Evolutionary conservation across 176 grass and related monocot species (phyloP).

Genomic region (Guadua angustifolia): DNA sequence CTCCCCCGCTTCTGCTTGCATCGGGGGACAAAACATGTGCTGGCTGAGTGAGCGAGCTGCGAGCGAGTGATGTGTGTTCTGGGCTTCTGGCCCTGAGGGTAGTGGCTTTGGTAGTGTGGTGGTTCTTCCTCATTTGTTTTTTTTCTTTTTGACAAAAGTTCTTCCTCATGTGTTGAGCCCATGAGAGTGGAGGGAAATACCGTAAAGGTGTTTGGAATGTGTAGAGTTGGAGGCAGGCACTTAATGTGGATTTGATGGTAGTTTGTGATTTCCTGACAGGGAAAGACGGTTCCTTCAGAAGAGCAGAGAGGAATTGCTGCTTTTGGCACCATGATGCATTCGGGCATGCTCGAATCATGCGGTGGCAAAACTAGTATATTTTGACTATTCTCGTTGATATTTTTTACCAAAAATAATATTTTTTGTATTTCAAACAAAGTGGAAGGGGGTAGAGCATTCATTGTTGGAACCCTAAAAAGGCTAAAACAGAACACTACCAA

Average conservation of each 20-base stretch:
- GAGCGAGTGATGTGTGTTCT: neutral
- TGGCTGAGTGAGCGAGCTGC: neutral
- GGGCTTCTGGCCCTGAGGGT: neutral
- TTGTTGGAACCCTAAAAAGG: neutral
- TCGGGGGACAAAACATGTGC: slow-evolving; percentile 55
- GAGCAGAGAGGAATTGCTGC: slow-evolving; percentile 6
- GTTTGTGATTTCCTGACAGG: neutral
- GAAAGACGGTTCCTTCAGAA: neutral
- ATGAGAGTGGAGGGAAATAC: neutral
- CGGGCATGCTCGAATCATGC: slow-evolving; percentile 46
- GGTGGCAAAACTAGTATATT: neutral
- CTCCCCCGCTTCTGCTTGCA: neutral
- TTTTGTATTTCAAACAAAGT: neutral
- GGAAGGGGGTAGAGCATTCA: neutral
- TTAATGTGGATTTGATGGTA: slow-evolving; percentile 1
- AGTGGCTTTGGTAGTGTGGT: neutral
- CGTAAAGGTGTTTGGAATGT: neutral
- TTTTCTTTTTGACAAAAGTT: too few relatives aligned
- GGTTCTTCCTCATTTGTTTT: neutral
- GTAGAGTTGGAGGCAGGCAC: neutral
- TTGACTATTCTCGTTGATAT: neutral
- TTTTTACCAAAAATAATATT: neutral
- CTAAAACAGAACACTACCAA: neutral
- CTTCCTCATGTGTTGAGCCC: neutral
- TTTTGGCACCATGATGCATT: slow-evolving; percentile 4